Percentiles rank a stretch among this genome's conserved stretches.
phyloP scores from a whole-genome alignment of 1,284 basidiomycete species.

The Marasmius tenuissimus region DNA sequence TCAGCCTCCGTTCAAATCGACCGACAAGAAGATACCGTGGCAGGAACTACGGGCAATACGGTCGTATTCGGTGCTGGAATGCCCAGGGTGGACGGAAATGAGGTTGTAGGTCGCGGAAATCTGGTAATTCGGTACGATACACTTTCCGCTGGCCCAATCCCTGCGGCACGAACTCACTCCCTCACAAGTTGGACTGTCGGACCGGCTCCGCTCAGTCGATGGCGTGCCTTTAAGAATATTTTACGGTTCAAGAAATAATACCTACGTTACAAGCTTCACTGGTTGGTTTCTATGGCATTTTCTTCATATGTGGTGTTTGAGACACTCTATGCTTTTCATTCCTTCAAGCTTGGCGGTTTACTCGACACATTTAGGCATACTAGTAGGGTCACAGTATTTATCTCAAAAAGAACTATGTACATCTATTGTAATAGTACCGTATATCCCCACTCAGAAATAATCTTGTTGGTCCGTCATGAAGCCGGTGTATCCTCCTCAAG shows the following conservation, averaged over 20 bases:
- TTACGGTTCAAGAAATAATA: slow-evolving; percentile 5
- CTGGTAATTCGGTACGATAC: slow-evolving; percentile 68
- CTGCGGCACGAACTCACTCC: neutral
- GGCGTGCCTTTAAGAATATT: neutral
- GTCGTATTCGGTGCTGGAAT: slow-evolving; percentile 76
- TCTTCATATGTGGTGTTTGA: neutral
- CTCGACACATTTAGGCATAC: neutral
- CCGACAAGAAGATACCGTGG: slow-evolving; percentile 59
- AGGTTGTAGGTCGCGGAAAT: slow-evolving; percentile 71
- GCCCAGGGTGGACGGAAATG: slow-evolving; percentile 72
- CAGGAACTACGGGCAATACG: slow-evolving; percentile 38
- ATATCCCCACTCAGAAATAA: neutral
- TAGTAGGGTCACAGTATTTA: neutral
- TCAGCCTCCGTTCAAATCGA: slow-evolving; percentile 64
- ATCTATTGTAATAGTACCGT: neutral
- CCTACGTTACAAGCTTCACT: neutral
- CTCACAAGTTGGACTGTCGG: slow-evolving; percentile 5
- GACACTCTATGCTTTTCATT: neutral
- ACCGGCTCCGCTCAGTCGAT: slow-evolving; percentile 1
- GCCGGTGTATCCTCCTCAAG: slow-evolving; percentile 31
- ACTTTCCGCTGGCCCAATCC: slow-evolving; percentile 7
- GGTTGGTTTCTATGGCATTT: neutral
- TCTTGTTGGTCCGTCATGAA: neutral
- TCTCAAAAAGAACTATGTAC: neutral
- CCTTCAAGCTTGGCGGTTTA: neutral